Percentiles rank a stretch among this genome's conserved stretches.
Conservation (phyloP, 441 rosid genomes). For the Cnidoscolus chayamansa region DNA sequence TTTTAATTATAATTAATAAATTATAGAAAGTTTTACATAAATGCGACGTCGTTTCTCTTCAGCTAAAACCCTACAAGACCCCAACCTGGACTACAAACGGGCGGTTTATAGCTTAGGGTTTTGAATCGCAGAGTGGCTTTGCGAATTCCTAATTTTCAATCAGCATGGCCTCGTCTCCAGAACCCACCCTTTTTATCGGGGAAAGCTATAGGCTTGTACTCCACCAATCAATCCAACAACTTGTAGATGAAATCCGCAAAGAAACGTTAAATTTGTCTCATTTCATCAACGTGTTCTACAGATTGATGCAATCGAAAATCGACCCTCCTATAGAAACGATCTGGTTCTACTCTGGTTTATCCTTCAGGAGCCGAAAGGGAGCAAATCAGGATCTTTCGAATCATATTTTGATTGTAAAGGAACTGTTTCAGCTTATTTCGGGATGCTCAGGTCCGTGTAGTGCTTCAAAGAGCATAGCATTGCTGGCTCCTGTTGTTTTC, state of each 20-base stretch:
- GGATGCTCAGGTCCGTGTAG: constrained; percentile 37
- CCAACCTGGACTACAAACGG: not conserved
- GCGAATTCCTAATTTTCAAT: not conserved
- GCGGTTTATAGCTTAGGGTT: not conserved
- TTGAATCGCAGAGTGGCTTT: not conserved
- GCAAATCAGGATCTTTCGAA: constrained; percentile 25
- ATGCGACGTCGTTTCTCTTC: not conserved
- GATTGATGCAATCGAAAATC: constrained; percentile 37
- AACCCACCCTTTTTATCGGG: constrained; percentile 16
- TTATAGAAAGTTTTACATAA: no score
- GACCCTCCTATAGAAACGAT: constrained; percentile 53
- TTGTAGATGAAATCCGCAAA: constrained; percentile 32
- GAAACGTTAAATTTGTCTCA: constrained; percentile 33
- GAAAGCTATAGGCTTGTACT: constrained; percentile 28
- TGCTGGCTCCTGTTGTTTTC: constrained; percentile 49
- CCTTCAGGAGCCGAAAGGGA: constrained; percentile 26
- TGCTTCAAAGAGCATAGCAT: constrained; percentile 37
- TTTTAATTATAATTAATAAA: no score
- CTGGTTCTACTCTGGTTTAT: constrained; percentile 45
- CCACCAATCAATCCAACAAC: constrained; percentile 33
- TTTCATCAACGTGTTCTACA: constrained; percentile 26
- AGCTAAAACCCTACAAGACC: constrained; percentile 7
- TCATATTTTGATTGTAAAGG: constrained; percentile 31
- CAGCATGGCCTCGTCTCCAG: constrained; percentile 25
- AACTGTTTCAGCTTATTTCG: constrained; percentile 41